Conservation (phyloP, 2,329 filamentous ascomycete species). For the Penicillium thymicola region DNA sequence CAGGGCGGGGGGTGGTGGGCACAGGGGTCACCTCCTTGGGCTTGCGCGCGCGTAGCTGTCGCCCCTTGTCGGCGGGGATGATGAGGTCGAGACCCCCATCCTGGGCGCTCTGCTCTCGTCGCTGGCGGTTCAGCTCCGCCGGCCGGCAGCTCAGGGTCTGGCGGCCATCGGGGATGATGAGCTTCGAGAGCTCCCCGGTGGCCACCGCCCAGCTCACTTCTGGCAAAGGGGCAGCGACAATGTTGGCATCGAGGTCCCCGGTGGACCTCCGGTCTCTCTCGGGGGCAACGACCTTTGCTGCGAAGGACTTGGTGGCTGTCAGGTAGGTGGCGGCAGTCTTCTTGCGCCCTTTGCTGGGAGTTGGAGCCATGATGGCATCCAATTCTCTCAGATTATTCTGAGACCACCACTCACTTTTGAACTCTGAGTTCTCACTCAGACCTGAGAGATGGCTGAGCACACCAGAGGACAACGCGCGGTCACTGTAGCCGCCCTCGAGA, state of each 20-base stretch:
- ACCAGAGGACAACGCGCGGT: slow-evolving; percentile 82
- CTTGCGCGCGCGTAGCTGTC: slow-evolving; percentile 71
- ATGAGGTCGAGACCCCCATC: slow-evolving; percentile 37
- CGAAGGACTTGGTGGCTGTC: slow-evolving; percentile 83
- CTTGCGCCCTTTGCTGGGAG: slow-evolving; percentile 55
- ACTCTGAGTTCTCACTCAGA: slow-evolving; percentile 56
- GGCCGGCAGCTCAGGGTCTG: slow-evolving; percentile 72
- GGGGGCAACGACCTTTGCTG: slow-evolving; percentile 71
- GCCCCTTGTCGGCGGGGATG: slow-evolving; percentile 50
- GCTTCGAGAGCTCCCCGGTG: slow-evolving; percentile 75
- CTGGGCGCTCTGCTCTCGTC: slow-evolving; percentile 61
- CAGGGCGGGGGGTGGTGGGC: slow-evolving; percentile 52
- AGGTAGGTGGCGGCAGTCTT: slow-evolving; percentile 69
- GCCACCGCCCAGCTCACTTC: slow-evolving; percentile 83
- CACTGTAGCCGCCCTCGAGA: slow-evolving; percentile 92
- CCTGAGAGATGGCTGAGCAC: slow-evolving; percentile 88
- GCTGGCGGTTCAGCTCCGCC: slow-evolving; percentile 69
- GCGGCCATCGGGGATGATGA: slow-evolving; percentile 73
- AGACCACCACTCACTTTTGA: slow-evolving; percentile 73
- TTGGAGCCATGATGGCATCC: slow-evolving; percentile 53
- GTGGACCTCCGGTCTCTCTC: slow-evolving; percentile 52
- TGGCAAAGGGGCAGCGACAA: slow-evolving; percentile 64
- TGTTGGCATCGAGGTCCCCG: slow-evolving; percentile 39
- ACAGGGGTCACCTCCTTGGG: slow-evolving; percentile 35
- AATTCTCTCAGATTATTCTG: slow-evolving; percentile 63